Evolutionary conservation across 345 rosid species (phyloP).

Genomic region (Aegle marmelos): DNA sequence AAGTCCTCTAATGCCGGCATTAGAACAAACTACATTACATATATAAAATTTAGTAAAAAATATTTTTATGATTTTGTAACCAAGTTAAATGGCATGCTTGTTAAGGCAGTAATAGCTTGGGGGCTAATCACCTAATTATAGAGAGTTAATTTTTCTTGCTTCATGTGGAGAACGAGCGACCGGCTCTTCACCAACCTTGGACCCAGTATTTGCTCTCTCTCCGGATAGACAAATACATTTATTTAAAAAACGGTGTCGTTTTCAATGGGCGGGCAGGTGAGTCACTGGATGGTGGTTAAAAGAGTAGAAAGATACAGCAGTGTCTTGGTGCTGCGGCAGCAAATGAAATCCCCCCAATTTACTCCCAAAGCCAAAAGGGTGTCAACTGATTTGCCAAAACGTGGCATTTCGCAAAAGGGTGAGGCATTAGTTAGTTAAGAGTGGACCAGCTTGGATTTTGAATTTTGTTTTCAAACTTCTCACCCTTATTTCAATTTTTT

Average conservation of each 20-base stretch:
- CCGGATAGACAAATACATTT: neutral
- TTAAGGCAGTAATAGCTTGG: no score
- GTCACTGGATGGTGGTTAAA: conserved; percentile 19
- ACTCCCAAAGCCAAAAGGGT: neutral
- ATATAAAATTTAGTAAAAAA: no score
- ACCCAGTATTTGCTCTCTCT: neutral
- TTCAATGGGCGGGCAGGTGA: conserved; percentile 15
- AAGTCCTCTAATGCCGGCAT: no score
- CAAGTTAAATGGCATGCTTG: no score
- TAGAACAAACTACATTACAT: no score
- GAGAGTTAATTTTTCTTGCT: conserved; percentile 9
- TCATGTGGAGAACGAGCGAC: conserved; percentile 35
- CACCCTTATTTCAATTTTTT: no score
- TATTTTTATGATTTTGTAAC: no score
- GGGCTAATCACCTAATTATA: neutral
- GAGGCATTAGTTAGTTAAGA: neutral
- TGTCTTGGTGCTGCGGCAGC: conserved; percentile 14
- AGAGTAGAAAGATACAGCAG: conserved; percentile 28
- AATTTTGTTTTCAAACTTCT: neutral
- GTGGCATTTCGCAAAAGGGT: neutral
- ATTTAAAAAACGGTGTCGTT: conserved; percentile 7
- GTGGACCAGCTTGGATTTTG: conserved; percentile 8
- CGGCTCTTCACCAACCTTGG: conserved; percentile 29
- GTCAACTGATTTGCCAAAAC: neutral
- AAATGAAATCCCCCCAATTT: neutral